Base-by-base conservation (phyloP, 2,329 filamentous ascomycete genomes). In the Ampelomyces quisqualis region DNA sequence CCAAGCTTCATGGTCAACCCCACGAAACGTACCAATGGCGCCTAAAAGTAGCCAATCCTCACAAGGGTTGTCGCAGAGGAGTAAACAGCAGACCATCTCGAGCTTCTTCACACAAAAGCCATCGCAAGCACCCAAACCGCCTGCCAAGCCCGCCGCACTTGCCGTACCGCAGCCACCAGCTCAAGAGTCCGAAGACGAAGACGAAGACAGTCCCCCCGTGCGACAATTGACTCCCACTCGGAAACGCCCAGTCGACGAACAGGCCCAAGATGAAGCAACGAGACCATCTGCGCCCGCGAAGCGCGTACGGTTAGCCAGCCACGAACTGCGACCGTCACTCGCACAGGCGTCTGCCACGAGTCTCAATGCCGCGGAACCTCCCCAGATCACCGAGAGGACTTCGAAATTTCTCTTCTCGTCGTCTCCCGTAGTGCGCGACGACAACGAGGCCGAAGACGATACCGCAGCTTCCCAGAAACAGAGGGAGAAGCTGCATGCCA, bases 1-100 rank as follows among this genome's bases (percentile, higher is more conserved):
- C 13, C 30, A 28, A 34, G 34, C 34, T 32, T 38, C 43, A 41
- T 38, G 37, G 17, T 34, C 37, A 31, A 39, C 36, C 34, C 39
- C 36, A 17, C 37, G 8, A 34, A 39, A 26, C 30, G 17, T 34
- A 15, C 21, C 60, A 61, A 70, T 70, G 67, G 64, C 66, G 17
- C 66, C 65, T 11, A 64, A 63, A 56, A 62, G 53, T 38, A 65
- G 57, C 38, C 58, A 66, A 20, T 55, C 62, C 18, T 46, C 55
- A 31, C 48, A 51, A 20, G 53, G 50, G 26, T 62, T 64, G 7
- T 65, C 67, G 7, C 69, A 74, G 29, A 62, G 57, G 39, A 86
- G 85, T 68, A 87, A 85, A 57, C 88, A 96, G 62, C 80, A 85
- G 53, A 88, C 88, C 1, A 84, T 96, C 47, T 93, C 88, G 3